A percentile compares a stretch with the other conserved stretches of the same genome.
Conservation (phyloP, 495 filamentous ascomycete genomes). For the Pseudotulostoma volvatum region DNA sequence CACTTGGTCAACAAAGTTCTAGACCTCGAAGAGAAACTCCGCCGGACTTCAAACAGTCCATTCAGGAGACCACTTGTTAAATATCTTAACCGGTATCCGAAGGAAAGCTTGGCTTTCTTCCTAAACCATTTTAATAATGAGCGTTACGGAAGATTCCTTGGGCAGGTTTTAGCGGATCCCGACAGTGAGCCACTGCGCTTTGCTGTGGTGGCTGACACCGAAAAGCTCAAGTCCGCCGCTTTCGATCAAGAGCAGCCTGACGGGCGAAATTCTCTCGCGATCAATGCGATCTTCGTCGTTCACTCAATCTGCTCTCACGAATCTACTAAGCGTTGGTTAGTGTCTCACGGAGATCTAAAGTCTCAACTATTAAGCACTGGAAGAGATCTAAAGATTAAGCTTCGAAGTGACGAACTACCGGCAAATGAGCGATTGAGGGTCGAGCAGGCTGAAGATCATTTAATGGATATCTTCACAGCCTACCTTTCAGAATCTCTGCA, state of each 20-base stretch:
- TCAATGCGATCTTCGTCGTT: conserved; percentile 77
- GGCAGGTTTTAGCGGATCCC: conserved; percentile 68
- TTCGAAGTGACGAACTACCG: conserved; percentile 51
- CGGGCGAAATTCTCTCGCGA: conserved; percentile 52
- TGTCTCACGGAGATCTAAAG: conserved; percentile 55
- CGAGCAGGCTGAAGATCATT: conserved; percentile 73
- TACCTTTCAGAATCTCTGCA: conserved; percentile 57
- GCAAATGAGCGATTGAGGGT: conserved; percentile 64
- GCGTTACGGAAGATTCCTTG: conserved; percentile 84
- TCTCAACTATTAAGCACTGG: conserved; percentile 50
- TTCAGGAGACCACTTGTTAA: conserved; percentile 86
- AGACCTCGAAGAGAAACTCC: conserved; percentile 69
- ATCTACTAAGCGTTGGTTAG: conserved; percentile 52
- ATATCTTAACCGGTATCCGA: conserved; percentile 83
- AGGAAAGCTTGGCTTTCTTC: conserved; percentile 71
- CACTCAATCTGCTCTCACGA: conserved; percentile 46
- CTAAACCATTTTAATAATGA: conserved; percentile 58
- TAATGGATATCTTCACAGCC: conserved; percentile 71
- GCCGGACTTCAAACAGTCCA: conserved; percentile 82
- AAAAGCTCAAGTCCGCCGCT: conserved; percentile 47
- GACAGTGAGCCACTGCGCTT: conserved; percentile 60
- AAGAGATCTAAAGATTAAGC: conserved; percentile 55
- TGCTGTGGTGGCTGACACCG: conserved; percentile 54
- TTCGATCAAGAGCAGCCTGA: conserved; percentile 40
- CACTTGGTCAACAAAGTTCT: conserved; percentile 74